Evolutionary conservation across 1,284 basidiomycete genomes (phyloP).

Genomic region (Naganishia liquefaciens): DNA sequence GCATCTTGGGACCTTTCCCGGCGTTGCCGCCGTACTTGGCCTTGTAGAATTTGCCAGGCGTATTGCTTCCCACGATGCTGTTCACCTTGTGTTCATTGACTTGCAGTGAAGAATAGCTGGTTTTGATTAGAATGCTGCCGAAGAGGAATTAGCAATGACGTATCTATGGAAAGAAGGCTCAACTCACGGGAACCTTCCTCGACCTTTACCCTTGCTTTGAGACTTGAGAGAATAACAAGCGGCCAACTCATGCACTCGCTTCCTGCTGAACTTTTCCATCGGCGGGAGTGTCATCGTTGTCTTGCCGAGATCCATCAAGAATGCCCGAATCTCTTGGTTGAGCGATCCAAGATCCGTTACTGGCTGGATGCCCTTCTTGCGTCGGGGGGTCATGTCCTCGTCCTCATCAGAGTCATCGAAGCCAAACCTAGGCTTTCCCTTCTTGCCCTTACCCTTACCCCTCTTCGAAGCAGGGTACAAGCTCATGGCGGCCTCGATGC

Average conservation of each 20-base stretch:
- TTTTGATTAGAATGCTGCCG: conserved; percentile 67
- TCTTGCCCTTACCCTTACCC: conserved; percentile 42
- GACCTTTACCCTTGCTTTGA: conserved; percentile 68
- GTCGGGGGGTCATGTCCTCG: conserved; percentile 5
- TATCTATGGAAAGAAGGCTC: neutral
- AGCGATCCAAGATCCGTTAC: conserved; percentile 54
- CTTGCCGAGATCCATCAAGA: conserved; percentile 62
- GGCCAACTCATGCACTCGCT: conserved; percentile 74
- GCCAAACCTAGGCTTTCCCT: conserved; percentile 49
- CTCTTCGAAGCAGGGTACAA: conserved; percentile 65
- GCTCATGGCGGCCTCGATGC: conserved; percentile 60
- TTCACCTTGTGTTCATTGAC: conserved; percentile 61
- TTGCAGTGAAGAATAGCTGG: conserved; percentile 62
- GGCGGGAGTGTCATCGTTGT: conserved; percentile 69
- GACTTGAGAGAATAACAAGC: conserved; percentile 73
- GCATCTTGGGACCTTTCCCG: conserved; percentile 33
- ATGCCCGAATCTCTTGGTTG: conserved; percentile 68
- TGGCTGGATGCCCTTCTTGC: conserved; percentile 28
- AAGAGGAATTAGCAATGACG: neutral
- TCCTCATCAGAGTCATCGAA: conserved; percentile 39
- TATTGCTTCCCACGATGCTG: conserved; percentile 36
- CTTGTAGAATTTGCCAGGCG: conserved; percentile 48
- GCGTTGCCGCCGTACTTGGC: conserved; percentile 41
- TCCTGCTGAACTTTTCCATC: conserved; percentile 69
- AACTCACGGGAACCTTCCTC: conserved; percentile 57